phyloP scores from a whole-genome alignment of 2,329 filamentous ascomycete species.

The Colletotrichum coccodes region DNA sequence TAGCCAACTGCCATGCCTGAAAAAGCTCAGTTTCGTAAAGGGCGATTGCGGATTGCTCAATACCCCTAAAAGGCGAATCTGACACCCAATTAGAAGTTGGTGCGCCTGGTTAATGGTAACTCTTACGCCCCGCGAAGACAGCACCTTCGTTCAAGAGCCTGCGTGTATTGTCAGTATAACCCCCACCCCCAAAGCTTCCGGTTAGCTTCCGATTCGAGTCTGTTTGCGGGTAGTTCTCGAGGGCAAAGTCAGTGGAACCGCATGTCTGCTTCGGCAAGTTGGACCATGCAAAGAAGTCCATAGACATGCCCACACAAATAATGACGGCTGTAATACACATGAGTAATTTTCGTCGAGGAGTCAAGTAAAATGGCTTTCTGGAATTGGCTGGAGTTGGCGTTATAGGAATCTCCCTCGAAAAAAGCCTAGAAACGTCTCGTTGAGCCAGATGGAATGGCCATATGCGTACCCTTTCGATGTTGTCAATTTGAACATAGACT shows the following conservation, averaged over 20 bases:
- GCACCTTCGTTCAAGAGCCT: slow-evolving; percentile 71
- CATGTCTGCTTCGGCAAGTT: slow-evolving; percentile 67
- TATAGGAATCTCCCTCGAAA: slow-evolving; percentile 63
- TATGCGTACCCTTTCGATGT: slow-evolving; percentile 74
- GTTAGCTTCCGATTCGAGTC: slow-evolving; percentile 69
- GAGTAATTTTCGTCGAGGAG: too few species aligned
- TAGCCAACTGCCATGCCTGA: slow-evolving; percentile 62
- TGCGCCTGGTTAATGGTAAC: slow-evolving; percentile 62
- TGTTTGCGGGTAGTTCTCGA: slow-evolving; percentile 55
- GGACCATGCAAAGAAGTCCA: slow-evolving; percentile 65
- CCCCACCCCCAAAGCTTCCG: slow-evolving; percentile 70
- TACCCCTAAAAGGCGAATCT: slow-evolving; percentile 46
- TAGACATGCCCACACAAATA: slow-evolving; percentile 75
- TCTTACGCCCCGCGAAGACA: slow-evolving; percentile 64
- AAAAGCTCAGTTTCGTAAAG: slow-evolving; percentile 64
- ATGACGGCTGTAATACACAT: slow-evolving; percentile 73
- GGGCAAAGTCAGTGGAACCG: slow-evolving; percentile 65
- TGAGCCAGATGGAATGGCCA: slow-evolving; percentile 71
- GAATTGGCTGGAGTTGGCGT: slow-evolving; percentile 58
- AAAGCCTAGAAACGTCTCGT: slow-evolving; percentile 67
- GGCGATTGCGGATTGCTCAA: slow-evolving; percentile 58
- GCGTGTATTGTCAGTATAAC: slow-evolving; percentile 62
- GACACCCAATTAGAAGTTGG: slow-evolving; percentile 55
- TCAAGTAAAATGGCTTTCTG: too few species aligned
- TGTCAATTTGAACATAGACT: slow-evolving; percentile 62